phyloP scores from a whole-genome alignment of 495 filamentous ascomycete species.

The Pseudoneurospora amorphoporcata region DNA sequence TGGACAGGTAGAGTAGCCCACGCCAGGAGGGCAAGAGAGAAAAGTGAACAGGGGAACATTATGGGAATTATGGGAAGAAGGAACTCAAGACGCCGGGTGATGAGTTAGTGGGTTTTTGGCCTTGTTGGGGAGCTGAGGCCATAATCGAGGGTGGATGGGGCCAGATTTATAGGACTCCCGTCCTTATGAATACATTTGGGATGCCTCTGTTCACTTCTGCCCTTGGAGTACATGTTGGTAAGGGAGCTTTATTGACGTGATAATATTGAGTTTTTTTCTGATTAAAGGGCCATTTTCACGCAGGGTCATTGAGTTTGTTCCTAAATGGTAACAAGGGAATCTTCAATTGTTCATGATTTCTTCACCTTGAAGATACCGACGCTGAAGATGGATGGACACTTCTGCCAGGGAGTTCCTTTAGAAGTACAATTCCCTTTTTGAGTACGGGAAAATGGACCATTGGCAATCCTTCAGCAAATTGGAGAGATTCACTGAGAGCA shows the following conservation, averaged over 20 bases:
- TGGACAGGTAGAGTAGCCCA: background rate
- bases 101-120: background rate
- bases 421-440: background rate
- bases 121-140: background rate
- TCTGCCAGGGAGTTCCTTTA: background rate
- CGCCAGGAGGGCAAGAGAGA: background rate
- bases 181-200: no score
- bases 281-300: background rate
- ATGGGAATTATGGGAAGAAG: background rate
- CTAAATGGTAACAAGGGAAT: background rate
- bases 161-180: background rate
- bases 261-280: background rate
- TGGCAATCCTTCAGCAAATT: background rate
- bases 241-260: background rate
- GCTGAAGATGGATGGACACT: background rate
- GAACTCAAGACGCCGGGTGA: background rate
- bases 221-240: background rate
- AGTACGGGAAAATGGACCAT: background rate
- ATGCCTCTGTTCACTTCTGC: background rate
- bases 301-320: background rate
- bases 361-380: background rate
- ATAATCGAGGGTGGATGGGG: background rate
- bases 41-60: background rate
- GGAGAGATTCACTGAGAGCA: rapidly evolving
- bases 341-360: background rate